Percentiles rank a stretch among this genome's conserved stretches.
Conservation (phyloP, 306 rosid species). For the Mimosa bimucronata region DNA sequence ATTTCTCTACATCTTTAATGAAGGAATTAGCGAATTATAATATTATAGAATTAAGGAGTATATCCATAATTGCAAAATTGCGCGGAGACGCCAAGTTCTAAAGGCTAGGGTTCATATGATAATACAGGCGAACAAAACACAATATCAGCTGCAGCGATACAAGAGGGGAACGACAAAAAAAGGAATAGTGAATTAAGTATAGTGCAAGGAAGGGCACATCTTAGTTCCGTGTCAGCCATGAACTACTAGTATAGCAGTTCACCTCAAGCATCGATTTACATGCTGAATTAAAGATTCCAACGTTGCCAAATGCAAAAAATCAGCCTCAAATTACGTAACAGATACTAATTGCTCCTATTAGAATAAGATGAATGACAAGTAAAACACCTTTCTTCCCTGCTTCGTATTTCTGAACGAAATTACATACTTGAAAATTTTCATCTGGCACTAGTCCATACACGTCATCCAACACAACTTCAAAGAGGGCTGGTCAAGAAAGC, state of each 20-base stretch:
- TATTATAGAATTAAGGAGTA: background rate
- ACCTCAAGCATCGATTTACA: slow-evolving; percentile 37
- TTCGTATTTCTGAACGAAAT: slow-evolving; percentile 32
- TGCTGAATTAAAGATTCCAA: slow-evolving; percentile 29
- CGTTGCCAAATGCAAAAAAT: slow-evolving; percentile 33
- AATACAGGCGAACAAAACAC: background rate
- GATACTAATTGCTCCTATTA: slow-evolving; percentile 24
- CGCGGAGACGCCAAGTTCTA: background rate
- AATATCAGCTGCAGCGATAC: background rate
- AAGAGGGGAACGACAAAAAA: background rate
- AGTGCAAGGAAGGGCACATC: background rate
- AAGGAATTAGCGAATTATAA: background rate
- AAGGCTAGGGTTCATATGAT: background rate
- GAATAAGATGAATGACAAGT: slow-evolving; percentile 6
- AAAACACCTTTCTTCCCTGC: slow-evolving; percentile 23
- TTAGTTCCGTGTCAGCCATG: slow-evolving; percentile 16
- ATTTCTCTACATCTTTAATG: no score
- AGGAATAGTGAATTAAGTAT: background rate
- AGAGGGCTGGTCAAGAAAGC: slow-evolving; percentile 20
- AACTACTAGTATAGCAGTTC: slow-evolving; percentile 34
- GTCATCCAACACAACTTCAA: slow-evolving; percentile 18
- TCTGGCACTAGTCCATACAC: slow-evolving; percentile 27
- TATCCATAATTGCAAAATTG: background rate
- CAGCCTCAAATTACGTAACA: slow-evolving; percentile 28
- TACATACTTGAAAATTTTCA: slow-evolving; percentile 34